phyloP scores from a whole-genome alignment of 148 eudicot species.

The Pharnaceum exiguum region DNA sequence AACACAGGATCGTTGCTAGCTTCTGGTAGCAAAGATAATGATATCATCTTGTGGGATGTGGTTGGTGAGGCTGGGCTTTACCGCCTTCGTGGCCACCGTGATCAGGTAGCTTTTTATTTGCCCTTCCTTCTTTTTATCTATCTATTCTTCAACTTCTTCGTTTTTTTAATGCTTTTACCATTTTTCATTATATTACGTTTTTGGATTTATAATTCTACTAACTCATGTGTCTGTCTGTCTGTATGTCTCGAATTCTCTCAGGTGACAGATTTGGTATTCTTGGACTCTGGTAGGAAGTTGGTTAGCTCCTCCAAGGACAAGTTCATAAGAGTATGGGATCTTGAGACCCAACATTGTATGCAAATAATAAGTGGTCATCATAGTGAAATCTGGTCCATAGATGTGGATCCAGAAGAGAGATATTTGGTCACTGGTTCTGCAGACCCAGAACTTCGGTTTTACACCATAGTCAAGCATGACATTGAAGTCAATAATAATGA shows the following conservation, averaged over 20 bases:
- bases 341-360: slow-evolving; percentile 89
- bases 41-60: slow-evolving; percentile 92
- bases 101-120: slow-evolving; percentile 62
- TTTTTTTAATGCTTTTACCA: not conserved
- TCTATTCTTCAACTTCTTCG: not conserved
- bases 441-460: slow-evolving; percentile 83
- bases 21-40: slow-evolving; percentile 95
- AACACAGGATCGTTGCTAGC: slow-evolving; percentile 81
- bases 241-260: slow-evolving; percentile 21
- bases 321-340: slow-evolving; percentile 94
- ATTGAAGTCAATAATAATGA: slow-evolving; percentile 30
- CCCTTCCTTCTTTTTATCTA: not conserved
- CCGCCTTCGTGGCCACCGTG: slow-evolving; percentile 94
- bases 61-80: slow-evolving; percentile 94
- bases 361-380: slow-evolving; percentile 96
- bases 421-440: slow-evolving; percentile 88
- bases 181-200: not conserved
- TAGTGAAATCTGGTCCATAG: slow-evolving; percentile 94
- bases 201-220: not conserved
- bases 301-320: slow-evolving; percentile 98
- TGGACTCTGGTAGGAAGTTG: slow-evolving; percentile 75
- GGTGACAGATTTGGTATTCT: slow-evolving; percentile 88
- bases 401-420: slow-evolving; percentile 71
- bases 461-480: slow-evolving; percentile 46
- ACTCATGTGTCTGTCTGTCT: slow-evolving; percentile 8